Conservation (phyloP, 2,329 filamentous ascomycete genomes). For the Apiospora kogelbergensis region DNA sequence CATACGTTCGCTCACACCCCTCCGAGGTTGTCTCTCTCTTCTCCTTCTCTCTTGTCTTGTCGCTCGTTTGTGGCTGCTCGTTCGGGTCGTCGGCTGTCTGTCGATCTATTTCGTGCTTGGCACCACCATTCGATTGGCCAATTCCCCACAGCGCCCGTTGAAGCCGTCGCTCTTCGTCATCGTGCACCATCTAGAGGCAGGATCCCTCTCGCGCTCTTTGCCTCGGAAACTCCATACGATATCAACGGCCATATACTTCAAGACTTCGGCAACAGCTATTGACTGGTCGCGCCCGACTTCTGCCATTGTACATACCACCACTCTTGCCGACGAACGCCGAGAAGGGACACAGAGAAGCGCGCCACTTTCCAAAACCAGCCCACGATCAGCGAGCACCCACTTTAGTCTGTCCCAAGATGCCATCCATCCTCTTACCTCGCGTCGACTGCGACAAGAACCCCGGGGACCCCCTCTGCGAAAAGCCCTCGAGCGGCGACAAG, state of each 20-base stretch:
- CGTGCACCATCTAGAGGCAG: not conserved
- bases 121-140: not conserved
- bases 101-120: slow-evolving; percentile 4
- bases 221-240: not conserved
- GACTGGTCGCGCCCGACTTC: not conserved
- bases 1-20: not conserved
- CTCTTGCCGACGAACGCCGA: not conserved
- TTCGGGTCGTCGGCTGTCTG: not conserved
- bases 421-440: slow-evolving; percentile 16
- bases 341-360: not conserved
- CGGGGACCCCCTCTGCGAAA: slow-evolving; percentile 27
- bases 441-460: slow-evolving; percentile 16
- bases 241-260: not conserved
- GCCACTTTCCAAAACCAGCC: not conserved
- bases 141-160: not conserved
- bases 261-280: not conserved
- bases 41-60: not conserved
- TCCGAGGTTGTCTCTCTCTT: not conserved
- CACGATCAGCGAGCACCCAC: not conserved
- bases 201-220: not conserved
- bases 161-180: not conserved
- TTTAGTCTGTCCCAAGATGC: not conserved
- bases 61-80: not conserved
- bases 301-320: not conserved
- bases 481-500: slow-evolving; percentile 21